A percentile compares a stretch with the other conserved stretches of the same genome.
These are phyloP conservation scores for Coffea humblotiana DNA, from an alignment of 305 asterid genomes.

Conservation along the genomic window DNA sequence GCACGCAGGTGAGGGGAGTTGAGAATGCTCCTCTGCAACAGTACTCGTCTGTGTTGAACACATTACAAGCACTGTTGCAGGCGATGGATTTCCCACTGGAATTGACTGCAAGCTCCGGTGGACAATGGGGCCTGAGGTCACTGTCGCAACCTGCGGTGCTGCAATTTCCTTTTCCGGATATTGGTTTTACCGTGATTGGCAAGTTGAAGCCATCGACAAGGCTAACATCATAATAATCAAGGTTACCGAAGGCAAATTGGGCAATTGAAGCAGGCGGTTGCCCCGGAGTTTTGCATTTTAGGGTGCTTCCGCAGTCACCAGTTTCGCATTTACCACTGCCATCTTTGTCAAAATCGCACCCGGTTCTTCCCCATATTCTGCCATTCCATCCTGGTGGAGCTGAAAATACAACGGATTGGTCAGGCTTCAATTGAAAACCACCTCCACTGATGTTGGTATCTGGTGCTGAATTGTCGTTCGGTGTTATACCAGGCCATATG, in stretches of 20 bases:
- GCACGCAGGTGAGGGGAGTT: conserved; percentile 58
- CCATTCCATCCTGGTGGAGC: conserved; percentile 61
- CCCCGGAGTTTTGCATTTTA: conserved; percentile 54
- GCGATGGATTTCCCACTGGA: conserved; percentile 37
- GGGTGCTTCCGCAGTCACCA: conserved; percentile 48
- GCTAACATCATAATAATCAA: conserved; percentile 68
- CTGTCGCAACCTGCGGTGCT: conserved; percentile 55
- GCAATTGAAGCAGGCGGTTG: conserved; percentile 63
- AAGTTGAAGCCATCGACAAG: conserved; percentile 78
- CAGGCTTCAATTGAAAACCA: conserved; percentile 50
- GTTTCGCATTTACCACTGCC: conserved; percentile 60
- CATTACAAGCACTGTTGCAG: conserved; percentile 65
- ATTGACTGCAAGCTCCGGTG: conserved; percentile 46
- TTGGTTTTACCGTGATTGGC: conserved; percentile 52
- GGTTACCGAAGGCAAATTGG: conserved; percentile 53
- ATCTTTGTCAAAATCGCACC: conserved; percentile 49
- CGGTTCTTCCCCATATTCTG: conserved; percentile 72
- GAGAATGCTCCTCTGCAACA: conserved; percentile 59
- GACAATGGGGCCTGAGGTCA: conserved; percentile 57
- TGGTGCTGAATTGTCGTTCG: conserved; percentile 40
- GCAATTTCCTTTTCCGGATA: conserved; percentile 52
- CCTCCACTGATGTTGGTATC: conserved; percentile 44
- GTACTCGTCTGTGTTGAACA: conserved; percentile 51
- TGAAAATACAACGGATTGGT: conserved; percentile 51
- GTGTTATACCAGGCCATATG: conserved; percentile 63